Base-by-base conservation (phyloP, 2,329 filamentous ascomycete genomes). In the Rutstroemia sp. region DNA sequence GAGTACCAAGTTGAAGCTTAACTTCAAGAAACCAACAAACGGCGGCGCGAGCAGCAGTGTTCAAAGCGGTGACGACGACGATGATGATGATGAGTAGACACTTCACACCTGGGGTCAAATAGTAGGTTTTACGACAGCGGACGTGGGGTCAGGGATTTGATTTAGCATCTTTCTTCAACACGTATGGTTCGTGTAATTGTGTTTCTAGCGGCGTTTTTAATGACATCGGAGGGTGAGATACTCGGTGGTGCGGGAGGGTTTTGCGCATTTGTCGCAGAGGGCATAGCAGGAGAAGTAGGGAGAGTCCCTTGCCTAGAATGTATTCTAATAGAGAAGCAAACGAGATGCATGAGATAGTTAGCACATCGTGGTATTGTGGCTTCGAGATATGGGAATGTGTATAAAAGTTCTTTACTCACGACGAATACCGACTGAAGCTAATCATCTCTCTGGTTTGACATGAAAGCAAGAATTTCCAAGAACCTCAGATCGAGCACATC, bases 1-100 rank as follows among this genome's bases (percentile, higher is more conserved):
- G 12, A 56, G 46, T 25, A 55, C 77, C 19, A 92, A 67, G 57
- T 49, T 92, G 72, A 91, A 87, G 75, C 76, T 92, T 60, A 87
- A 76, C 21, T 78, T 81, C 63, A 79, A 77, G 57, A 66, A 65
- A 39, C 70, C 69, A 51, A 64, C 68, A 44, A 71, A 71, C 54
- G 73, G 72, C 48, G 73, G 72, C 8, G 48, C 44, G 23, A 72
- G 71, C 48, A 75, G 73, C 59, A 64, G 68, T 51, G 67, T 70
- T 53, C 76, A 77, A 64, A 82, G 79, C 66, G 79, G 83, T 60
- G 77, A 81, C 58, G 79, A 83, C 50, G 30, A 42, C 9, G 39
- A 42, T 42, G 67, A 69, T 25, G 60, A 61, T 38, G 54, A 54
- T 50, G 56, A 44, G 44, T 54, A 39, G 30, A 48, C n/a, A 42